Evolutionary conservation across 495 filamentous ascomycete species (phyloP), one percentile per base, ranked within the genome.

Genomic region (Geoglossum glabrum): DNA sequence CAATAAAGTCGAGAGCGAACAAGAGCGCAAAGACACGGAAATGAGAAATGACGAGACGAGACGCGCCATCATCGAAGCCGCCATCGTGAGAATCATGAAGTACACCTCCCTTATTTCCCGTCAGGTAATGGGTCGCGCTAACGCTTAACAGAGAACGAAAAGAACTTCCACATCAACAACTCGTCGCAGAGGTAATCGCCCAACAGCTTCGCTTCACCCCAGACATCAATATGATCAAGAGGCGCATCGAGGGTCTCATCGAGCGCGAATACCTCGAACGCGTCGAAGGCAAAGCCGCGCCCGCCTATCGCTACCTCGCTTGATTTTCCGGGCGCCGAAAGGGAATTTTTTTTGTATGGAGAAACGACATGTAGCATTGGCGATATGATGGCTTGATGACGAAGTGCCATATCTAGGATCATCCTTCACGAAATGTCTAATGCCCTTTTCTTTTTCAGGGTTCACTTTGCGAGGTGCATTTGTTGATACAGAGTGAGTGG

Each of bases 11-110:
- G 92, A 99, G 68, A 85, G 76, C 54, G 78, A 84, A 27, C 79
- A 85, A 13, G 92, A 97, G 71, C 74, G 89, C 6, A 82, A 82
- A 63, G 82, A 89, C 61, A 97, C 92, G 1, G 86, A 94, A 68
- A 81, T 85, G 64, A 90, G 86, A 66, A 89, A 90, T 63, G 81
- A 88, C 56, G 82, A 90, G 59, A 83, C 83, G 38, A 75, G 92
- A 21, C 80, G 75, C 11, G 81, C 82, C 46, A 76, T 80, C 21
- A 85, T 95, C 54, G 92, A 97, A 65, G 89, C 92, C 40, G 87
- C 87, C 5, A 72, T 99, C 57, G 93, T 99, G 38, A 74, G 90
- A 17, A 93, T 90, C 65, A 96, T 96, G 90, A 95, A 95, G 90
- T 95, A 77, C 63, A 79, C 75, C 13, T 33, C 28, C 51, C 50